Percentiles rank a stretch among this genome's conserved stretches.
Evolutionary conservation across 2,329 filamentous ascomycete genomes (phyloP).

Genomic region (Beauveria varroae): DNA sequence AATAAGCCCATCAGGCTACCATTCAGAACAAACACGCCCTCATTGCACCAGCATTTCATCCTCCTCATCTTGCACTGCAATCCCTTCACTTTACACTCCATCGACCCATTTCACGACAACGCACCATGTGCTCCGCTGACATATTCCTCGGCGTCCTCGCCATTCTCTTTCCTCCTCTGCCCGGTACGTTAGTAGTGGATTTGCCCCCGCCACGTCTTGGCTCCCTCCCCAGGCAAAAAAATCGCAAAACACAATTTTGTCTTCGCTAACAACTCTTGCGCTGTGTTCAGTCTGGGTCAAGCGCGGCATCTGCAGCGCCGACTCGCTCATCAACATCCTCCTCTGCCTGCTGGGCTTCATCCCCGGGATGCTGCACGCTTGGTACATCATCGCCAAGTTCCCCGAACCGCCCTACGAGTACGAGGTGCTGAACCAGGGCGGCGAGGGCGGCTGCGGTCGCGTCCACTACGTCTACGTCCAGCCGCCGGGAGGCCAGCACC

Average conservation of each 20-base stretch:
- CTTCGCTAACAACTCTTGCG: not conserved
- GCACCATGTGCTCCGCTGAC: slow-evolving; percentile 50
- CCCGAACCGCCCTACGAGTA: slow-evolving; percentile 71
- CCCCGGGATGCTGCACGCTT: slow-evolving; percentile 86
- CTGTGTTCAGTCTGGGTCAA: slow-evolving; percentile 75
- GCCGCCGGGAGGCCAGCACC: slow-evolving; percentile 33
- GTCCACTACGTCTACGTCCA: slow-evolving; percentile 74
- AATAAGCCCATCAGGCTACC: slow-evolving; percentile 13
- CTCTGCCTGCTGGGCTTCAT: slow-evolving; percentile 74
- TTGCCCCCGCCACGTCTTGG: not conserved
- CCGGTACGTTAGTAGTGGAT: slow-evolving; percentile 40
- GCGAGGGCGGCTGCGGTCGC: slow-evolving; percentile 28
- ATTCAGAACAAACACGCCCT: not conserved
- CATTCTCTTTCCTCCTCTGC: slow-evolving; percentile 57
- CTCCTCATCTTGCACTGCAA: not conserved
- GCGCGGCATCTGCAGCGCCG: slow-evolving; percentile 81
- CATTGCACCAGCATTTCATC: not conserved
- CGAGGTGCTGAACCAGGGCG: slow-evolving; percentile 52
- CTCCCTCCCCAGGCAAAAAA: too few species aligned
- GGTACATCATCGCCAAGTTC: slow-evolving; percentile 94
- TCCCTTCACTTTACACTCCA: not conserved
- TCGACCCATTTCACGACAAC: not conserved
- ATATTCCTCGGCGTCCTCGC: slow-evolving; percentile 57
- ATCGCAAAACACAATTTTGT: not conserved
- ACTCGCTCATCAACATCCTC: slow-evolving; percentile 91